Evolutionary conservation across 139 green algal genomes (phyloP), one percentile per base, ranked within the genome.

Genomic region (Asterochloris sp.): DNA sequence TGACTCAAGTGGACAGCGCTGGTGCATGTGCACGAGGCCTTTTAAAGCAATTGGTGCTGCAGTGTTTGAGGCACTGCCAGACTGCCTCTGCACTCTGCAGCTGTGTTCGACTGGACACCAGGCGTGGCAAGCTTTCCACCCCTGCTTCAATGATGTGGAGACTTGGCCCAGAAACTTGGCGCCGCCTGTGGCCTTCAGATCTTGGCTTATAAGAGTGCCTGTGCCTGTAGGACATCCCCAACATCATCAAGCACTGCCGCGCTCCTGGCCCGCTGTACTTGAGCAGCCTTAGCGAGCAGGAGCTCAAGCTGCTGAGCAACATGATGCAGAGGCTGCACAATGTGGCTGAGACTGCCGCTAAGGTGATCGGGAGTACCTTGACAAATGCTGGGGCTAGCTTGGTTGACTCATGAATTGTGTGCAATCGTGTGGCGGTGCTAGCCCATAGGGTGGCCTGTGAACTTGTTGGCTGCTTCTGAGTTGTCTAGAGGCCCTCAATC

Each of bases 241-340:
- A 15, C 13, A 91, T 96, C 27, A 88, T 87, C 8, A 84, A 85
- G 82, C 81, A 80, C 60, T 95, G 91, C 80, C 80, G 83, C 21
- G 81, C 83, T 47, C 66, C 73, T 8, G 90, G 90, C 0, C 90
- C 90, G 12, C 84, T 94, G 69, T 84, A 68, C 15, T 79, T 81
- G 26, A 85, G 85, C 6, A 87, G 78, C 19, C 84, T 94, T 71
- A 91, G 76, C 16, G 77, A 87, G 1, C 86, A 92, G 64, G 93
- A 98, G 86, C 83, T 95, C 69, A 19, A 83, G 76, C 88, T 96
- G 29, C 87, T 95, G 27, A 71, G 90, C 38, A 89, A 89, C 47
- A 92, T 96, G 91, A 86, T 95, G 79, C 63, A 63, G 16, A 87
- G 93, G 21, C 86, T 97, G 78, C 78, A 90, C 38, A 83, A 76